Percentiles rank a stretch among this genome's conserved stretches.
Evolutionary conservation across 495 filamentous ascomycete genomes (phyloP).

Genomic region (Hypoxylon cercidicola): DNA sequence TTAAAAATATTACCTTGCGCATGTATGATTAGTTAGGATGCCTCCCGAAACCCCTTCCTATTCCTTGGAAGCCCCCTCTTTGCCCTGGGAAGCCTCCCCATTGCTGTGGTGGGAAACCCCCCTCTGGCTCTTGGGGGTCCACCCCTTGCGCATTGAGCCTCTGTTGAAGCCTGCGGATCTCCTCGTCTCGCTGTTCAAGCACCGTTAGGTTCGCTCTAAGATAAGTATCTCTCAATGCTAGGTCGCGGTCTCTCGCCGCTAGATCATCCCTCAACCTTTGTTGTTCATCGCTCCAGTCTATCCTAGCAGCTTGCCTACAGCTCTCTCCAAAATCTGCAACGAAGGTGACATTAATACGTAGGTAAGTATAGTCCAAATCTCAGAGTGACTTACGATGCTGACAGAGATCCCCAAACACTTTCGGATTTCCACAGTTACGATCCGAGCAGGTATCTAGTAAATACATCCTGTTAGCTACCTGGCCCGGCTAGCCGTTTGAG

Average conservation of each 20-base stretch:
- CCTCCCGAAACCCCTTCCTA: not conserved
- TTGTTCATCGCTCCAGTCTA: not conserved
- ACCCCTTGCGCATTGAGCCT: not conserved
- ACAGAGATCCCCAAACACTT: not conserved
- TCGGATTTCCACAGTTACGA: not conserved
- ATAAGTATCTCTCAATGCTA: not conserved
- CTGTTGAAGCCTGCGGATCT: not conserved
- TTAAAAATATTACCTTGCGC: not conserved
- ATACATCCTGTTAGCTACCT: not conserved
- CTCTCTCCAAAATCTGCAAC: not conserved
- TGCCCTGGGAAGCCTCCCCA: too few relatives aligned
- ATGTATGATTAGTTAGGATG: not conserved
- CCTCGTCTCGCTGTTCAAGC: not conserved
- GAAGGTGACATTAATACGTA: not conserved
- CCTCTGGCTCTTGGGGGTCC: too few relatives aligned
- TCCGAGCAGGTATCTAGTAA: conserved; percentile 15
- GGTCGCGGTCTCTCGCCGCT: not conserved
- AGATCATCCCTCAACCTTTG: not conserved
- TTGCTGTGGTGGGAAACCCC: too few relatives aligned
- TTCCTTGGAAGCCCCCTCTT: too few relatives aligned
- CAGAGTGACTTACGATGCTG: not conserved
- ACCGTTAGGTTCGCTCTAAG: not conserved
- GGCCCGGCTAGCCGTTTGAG: not conserved
- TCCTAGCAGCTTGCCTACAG: not conserved
- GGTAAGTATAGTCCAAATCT: not conserved